Evolutionary conservation across 1,284 basidiomycete genomes (phyloP).

Genomic region (Leccinum griseonigrum): DNA sequence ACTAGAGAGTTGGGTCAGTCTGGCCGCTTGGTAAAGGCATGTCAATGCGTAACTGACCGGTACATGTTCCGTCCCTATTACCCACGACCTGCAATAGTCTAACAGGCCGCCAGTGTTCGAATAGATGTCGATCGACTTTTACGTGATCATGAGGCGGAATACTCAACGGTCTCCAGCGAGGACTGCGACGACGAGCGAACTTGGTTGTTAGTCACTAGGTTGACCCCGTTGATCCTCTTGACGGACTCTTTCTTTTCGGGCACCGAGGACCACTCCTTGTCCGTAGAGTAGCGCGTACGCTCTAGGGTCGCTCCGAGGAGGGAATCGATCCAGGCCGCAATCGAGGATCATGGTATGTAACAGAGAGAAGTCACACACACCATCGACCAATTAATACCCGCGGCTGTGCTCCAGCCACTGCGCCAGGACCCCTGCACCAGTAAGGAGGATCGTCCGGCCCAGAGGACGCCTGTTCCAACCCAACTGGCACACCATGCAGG

Average conservation of each 20-base stretch:
- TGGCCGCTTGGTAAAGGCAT: constrained; percentile 79
- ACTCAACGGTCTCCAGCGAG: neutral
- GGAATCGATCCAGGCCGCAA: too few relatives aligned
- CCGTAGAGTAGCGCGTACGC: too few relatives aligned
- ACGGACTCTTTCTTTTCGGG: constrained; percentile 31
- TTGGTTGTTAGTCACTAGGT: constrained; percentile 82
- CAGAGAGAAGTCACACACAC: too few relatives aligned
- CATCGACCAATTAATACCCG: too few relatives aligned
- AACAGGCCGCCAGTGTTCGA: constrained; percentile 59
- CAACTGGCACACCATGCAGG: too few relatives aligned
- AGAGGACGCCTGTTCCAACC: too few relatives aligned
- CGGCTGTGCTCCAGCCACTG: too few relatives aligned
- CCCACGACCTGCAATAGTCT: neutral
- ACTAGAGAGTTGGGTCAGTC: constrained; percentile 90
- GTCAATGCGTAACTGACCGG: constrained; percentile 84
- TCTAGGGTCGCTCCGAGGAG: too few relatives aligned
- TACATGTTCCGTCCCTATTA: constrained; percentile 28
- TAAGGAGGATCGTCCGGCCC: too few relatives aligned
- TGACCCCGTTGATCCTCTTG: constrained; percentile 64
- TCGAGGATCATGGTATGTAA: too few relatives aligned
- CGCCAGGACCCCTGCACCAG: too few relatives aligned
- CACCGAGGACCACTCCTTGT: constrained; percentile 13
- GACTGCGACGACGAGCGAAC: constrained; percentile 31
- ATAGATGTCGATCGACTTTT: constrained; percentile 88
- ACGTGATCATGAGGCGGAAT: constrained; percentile 55